Conservation (phyloP, 208 protist genomes). For the Leishmania martiniquensis region DNA sequence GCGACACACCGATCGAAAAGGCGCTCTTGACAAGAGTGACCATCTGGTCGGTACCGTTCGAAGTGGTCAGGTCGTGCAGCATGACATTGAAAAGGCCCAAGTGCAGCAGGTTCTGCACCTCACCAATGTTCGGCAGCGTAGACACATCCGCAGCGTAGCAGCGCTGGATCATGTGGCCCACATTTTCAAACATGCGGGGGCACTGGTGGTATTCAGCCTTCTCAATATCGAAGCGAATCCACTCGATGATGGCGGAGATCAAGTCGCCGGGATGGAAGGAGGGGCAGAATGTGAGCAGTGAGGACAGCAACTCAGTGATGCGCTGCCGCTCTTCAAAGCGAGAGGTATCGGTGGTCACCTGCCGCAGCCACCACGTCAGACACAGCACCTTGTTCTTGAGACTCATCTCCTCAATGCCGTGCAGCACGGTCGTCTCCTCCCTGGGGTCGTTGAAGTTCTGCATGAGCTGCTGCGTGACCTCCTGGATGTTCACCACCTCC, state of each 20-base stretch:
- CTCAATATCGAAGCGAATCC: slow-evolving; percentile 85
- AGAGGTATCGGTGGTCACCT: slow-evolving; percentile 55
- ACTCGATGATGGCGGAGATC: slow-evolving; percentile 67
- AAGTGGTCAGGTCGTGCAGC: slow-evolving; percentile 62
- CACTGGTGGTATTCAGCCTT: slow-evolving; percentile 73
- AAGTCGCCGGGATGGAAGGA: slow-evolving; percentile 47
- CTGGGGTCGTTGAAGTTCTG: slow-evolving; percentile 59
- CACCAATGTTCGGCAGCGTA: slow-evolving; percentile 42
- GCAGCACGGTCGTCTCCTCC: slow-evolving; percentile 46
- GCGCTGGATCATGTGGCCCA: slow-evolving; percentile 75
- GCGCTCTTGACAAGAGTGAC: slow-evolving; percentile 69
- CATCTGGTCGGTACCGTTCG: slow-evolving; percentile 63
- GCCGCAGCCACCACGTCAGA: slow-evolving; percentile 86
- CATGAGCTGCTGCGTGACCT: slow-evolving; percentile 71
- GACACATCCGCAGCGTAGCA: slow-evolving; percentile 54
- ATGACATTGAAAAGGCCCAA: slow-evolving; percentile 78
- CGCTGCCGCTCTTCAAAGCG: slow-evolving; percentile 65
- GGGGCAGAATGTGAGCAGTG: slow-evolving; percentile 49
- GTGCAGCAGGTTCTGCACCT: slow-evolving; percentile 65
- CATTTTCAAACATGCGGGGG: slow-evolving; percentile 84
- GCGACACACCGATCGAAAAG: slow-evolving; percentile 37
- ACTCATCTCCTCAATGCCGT: slow-evolving; percentile 55
- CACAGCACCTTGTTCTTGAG: slow-evolving; percentile 75
- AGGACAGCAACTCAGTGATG: slow-evolving; percentile 58
- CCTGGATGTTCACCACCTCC: slow-evolving; percentile 71